Evolutionary conservation across 2,329 filamentous ascomycete species (phyloP), one percentile per base, ranked within the genome.

Genomic region (Fusarium drepaniforme): DNA sequence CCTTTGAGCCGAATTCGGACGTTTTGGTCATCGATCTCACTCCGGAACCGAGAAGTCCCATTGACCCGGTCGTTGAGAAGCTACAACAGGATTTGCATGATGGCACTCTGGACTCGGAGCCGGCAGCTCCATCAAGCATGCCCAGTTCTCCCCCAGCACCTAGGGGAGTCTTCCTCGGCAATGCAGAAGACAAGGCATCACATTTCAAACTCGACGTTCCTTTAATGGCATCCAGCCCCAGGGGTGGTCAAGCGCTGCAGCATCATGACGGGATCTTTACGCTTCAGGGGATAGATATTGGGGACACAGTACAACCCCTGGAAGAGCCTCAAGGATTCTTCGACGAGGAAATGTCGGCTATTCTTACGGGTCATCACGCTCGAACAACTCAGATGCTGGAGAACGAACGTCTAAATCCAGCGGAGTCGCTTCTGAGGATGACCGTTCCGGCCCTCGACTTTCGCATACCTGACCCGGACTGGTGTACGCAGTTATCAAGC

Each of bases 41-140:
- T 33, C 82, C 82, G 0, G 81, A 82, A 3, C 80, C 83, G 15
- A 69, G 51, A 16, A 83, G 74, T 25, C 80, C 81, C 3, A n/a
- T 56, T 8, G 58, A 67, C 5, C 5, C 30, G 1, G 25, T 46
- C 1, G 56, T 66, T 51, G 30, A 64, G 12, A 56, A 63, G 37
- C 18, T 78, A 8, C 53, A 77, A 53, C 59, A 65, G 38, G 60
- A 51, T 13, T 15, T 70, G 4, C 37, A 64, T 38, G 28, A 60
- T 30, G 76, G 64, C 0, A 61, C 40, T n/a, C 7, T 80, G 9
- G 77, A 78, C 51, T 79, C 78, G 3, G 76, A 77, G 13, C 71
- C 75, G 8, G 16, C 38, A 21, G 61, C 67, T 4, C 64, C 71
- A 3, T 68, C 72, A 8, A 65, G 49, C 9, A 62, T 69, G 28